A percentile compares a stretch with the other conserved stretches of the same genome.
Evolutionary conservation across 306 rosid genomes (phyloP).

Genomic region (Medicago lupulina): DNA sequence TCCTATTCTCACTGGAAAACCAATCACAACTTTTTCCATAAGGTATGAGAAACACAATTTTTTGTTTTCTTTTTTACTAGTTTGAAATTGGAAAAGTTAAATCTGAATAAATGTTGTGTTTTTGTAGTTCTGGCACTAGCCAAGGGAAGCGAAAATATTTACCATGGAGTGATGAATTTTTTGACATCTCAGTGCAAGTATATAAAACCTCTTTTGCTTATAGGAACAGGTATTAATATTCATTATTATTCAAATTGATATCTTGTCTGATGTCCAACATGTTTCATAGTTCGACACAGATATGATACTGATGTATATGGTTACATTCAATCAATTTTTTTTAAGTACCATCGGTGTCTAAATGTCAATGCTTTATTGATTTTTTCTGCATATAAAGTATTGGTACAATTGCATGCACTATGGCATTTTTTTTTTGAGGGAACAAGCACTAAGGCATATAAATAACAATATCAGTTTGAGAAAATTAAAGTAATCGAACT

Average conservation of each 20-base stretch:
- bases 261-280: too few relatives aligned
- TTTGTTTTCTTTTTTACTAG: background rate
- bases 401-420: too few relatives aligned
- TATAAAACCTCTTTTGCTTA: slow-evolving; percentile 82
- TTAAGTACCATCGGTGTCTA: background rate
- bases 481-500: background rate
- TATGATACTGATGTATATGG: background rate
- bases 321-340: background rate
- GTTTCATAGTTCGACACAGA: background rate
- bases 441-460: background rate
- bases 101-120: slow-evolving; percentile 11
- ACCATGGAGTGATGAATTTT: slow-evolving; percentile 89
- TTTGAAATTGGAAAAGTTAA: background rate
- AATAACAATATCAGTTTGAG: background rate
- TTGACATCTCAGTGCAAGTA: slow-evolving; percentile 76
- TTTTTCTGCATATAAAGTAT: background rate
- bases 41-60: slow-evolving; percentile 45
- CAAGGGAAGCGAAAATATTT: slow-evolving; percentile 81
- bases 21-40: slow-evolving; percentile 78
- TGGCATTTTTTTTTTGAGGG: too few relatives aligned
- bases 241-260: too few relatives aligned
- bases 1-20: slow-evolving; percentile 80
- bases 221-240: slow-evolving; percentile 63
- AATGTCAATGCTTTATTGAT: background rate
- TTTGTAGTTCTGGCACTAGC: slow-evolving; percentile 93